Base-by-base conservation (phyloP, 768 basidiomycete genomes). In the Tephrocybe sp. region DNA sequence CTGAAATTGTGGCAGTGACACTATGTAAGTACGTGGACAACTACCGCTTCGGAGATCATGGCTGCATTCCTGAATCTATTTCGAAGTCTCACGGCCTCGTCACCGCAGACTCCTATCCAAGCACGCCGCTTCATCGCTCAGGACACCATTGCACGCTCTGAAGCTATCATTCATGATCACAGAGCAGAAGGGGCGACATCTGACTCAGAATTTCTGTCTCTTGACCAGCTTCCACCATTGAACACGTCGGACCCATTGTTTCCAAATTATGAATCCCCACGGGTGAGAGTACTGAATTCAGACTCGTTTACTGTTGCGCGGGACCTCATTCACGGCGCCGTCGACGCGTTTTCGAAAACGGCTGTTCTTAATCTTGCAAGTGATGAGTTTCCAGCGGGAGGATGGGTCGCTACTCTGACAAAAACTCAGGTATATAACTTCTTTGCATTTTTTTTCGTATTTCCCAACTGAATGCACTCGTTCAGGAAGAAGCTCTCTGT, bases 401-500 rank as follows among this genome's bases (percentile, higher is more conserved):
- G 67, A 9, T 74, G 72, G 72, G 23, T 59, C 8, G 20, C 33
- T 5, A 59, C 49, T 40, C 54, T 69, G 12, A 52, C 56, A 8
- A 65, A 45, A 42, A 71, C 72, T 9, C 71, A 72, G 60, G 72
- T 66, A 32, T n/a, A n/a, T n/a, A 13, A 23, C 19, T 16, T 26
- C 11, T n/a, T 17, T 16, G 17, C 48, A 17, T 2, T 22, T 9
- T 49, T 38, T 10, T 33, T 49, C 22, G 1, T 22, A 17, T 12
- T 30, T 16, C 19, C 6, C 14, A 31, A 30, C 8, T 12, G 20
- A 7, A 4, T 16, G 32, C n/a, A n/a, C 5, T 40, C 7, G 12
- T 31, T 10, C 39, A 75, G 73, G 76, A 76, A 64, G 75, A 77
- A 59, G 73, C 75, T 0, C 65, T 78, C 0, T 78, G 76, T 53